phyloP scores from a whole-genome alignment of 208 protist genomes.

The Trypanosoma platydactyli region DNA sequence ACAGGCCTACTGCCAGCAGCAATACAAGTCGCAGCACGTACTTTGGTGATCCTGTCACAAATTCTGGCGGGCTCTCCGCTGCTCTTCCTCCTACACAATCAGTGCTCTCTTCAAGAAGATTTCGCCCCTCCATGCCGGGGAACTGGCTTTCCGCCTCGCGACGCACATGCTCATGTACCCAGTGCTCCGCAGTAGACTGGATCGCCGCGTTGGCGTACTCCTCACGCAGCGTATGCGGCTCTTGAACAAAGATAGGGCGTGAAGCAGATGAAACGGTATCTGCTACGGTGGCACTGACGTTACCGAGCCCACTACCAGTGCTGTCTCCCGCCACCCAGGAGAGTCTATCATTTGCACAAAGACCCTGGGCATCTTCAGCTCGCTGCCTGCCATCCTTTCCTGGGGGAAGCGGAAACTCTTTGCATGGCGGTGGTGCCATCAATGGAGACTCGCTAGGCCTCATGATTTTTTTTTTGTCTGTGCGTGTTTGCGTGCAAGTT shows the following conservation, averaged over 20 bases:
- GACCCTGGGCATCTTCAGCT: background rate
- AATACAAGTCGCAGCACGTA: conserved; percentile 36
- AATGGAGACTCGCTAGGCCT: background rate
- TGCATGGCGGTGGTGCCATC: conserved; percentile 3
- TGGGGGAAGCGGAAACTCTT: conserved; percentile 20
- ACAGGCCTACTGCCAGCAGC: conserved; percentile 56
- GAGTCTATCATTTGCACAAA: background rate
- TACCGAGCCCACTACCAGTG: background rate
- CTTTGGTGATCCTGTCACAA: conserved; percentile 31
- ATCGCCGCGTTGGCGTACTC: conserved; percentile 46
- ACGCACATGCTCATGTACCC: conserved; percentile 41
- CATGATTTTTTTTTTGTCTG: background rate
- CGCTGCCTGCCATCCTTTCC: background rate
- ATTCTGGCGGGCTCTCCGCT: conserved; percentile 15
- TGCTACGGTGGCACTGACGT: background rate
- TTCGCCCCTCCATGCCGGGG: background rate
- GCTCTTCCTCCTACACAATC: background rate
- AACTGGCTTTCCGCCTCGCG: conserved; percentile 13
- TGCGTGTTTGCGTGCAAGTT: no score
- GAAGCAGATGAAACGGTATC: background rate
- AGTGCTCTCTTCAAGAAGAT: background rate
- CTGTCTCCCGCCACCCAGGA: background rate
- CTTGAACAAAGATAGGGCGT: background rate
- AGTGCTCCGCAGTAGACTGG: conserved; percentile 42
- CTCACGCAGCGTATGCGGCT: conserved; percentile 37